Percentiles rank a stretch among this genome's conserved stretches.
Evolutionary conservation across 345 rosid genomes (phyloP).

Genomic region (Lenwebbia sp.): DNA sequence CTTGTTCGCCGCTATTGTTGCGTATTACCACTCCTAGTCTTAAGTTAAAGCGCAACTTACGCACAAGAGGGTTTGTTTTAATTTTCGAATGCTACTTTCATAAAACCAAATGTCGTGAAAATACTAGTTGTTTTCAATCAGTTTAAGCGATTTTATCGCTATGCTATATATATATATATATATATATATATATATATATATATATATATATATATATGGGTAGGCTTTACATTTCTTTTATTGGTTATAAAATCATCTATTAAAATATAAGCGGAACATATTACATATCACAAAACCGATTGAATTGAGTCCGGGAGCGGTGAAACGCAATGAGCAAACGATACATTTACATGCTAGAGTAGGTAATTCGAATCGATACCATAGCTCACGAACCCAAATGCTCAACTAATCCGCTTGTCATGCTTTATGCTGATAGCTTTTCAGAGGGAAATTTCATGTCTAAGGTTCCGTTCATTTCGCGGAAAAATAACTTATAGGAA

Average conservation of each 20-base stretch:
- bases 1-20: too few species aligned
- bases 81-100: neutral
- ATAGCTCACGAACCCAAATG: accelerated
- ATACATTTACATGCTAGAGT: neutral
- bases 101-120: neutral
- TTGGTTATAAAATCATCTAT: neutral
- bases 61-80: neutral
- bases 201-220: too few species aligned
- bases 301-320: accelerated
- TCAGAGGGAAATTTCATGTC: too few species aligned
- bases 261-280: neutral
- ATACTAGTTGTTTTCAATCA: neutral
- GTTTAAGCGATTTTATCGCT: neutral
- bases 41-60: too few species aligned
- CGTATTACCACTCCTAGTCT: too few species aligned
- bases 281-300: accelerated
- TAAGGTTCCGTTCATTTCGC: too few species aligned
- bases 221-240: neutral
- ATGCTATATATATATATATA: too few species aligned
- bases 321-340: neutral
- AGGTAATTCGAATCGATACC: accelerated
- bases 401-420: accelerated
- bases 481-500: too few species aligned
- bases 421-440: neutral
- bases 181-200: too few species aligned